Evolutionary conservation across 2,329 filamentous ascomycete species (phyloP), one percentile per base, ranked within the genome.

Genomic region (Cryphonectria radicalis): DNA sequence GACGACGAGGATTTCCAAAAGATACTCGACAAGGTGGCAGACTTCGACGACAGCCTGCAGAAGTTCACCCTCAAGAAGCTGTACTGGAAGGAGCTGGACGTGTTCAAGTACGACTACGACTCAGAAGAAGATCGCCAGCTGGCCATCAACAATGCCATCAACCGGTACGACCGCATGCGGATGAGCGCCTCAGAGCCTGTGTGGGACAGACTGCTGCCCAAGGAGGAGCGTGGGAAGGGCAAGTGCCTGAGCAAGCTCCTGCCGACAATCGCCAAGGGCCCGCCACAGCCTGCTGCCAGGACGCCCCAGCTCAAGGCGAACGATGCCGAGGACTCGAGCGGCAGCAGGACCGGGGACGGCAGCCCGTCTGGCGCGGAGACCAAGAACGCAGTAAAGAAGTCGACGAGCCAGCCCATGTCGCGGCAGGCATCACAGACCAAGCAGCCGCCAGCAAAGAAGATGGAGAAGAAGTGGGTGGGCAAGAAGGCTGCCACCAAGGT

Each of bases 11-110:
- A 91, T 22, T 85, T 91, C 74, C 82, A 83, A 69, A 78, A 81
- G 3, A 85, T 85, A 0, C 79, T 91, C 17, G 82, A 86, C 65
- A 91, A 91, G 79, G 87, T 89, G 32, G 89, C 87, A 42, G 85
- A 87, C 70, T 84, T 84, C 68, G 83, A 86, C 70, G 73, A 82
- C 5, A 78, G 81, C 2, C 80, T 80, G 5, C 83, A 87, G 72
- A 88, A 84, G 74, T 91, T 87, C 84, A 79, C 82, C 46, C 79
- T 91, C 75, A 85, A 86, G 73, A 89, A 87, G 79, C 80, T 83
- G 35, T 88, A 84, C 73, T 91, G 86, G 85, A 90, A 86, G 78
- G 89, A 91, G 74, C 83, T 91, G 19, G 89, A 91, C 74, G 87
- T 90, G 32, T 91, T 87, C 85, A 86, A 84, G 70, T 90, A 90